These are phyloP conservation scores for Mortierella sp. DNA, from an alignment of 371 early-diverging fungal genomes.

Conservation along the genomic window DNA sequence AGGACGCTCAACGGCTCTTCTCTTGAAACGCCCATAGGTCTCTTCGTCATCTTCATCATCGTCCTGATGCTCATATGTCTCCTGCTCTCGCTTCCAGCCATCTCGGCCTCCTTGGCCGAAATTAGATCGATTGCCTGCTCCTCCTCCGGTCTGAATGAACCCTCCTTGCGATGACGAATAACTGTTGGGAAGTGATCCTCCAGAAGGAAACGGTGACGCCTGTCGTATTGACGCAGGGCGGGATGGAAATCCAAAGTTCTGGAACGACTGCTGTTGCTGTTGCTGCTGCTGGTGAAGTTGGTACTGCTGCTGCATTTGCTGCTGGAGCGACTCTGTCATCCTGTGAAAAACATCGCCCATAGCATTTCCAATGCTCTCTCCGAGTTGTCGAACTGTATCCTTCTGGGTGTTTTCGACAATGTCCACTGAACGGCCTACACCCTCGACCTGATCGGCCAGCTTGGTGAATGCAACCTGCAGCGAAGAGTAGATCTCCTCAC, in stretches of 20 bases:
- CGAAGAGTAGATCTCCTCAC: conserved; percentile 44
- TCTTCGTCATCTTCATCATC: conserved; percentile 41
- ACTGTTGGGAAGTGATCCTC: conserved; percentile 5
- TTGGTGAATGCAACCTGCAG: conserved; percentile 46
- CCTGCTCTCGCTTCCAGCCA: conserved; percentile 25
- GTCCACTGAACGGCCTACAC: conserved; percentile 45
- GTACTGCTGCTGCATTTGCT: conserved; percentile 36
- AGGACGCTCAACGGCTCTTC: conserved; percentile 44
- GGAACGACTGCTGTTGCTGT: conserved; percentile 26
- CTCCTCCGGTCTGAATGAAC: conserved; percentile 1
- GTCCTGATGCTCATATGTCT: conserved; percentile 19
- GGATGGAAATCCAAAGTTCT: conserved; percentile 16
- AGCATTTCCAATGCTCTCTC: conserved; percentile 32
- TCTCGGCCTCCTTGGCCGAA: conserved; percentile 18
- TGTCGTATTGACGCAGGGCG: conserved; percentile 39
- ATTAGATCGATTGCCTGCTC: conserved; percentile 9
- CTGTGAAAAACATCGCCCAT: conserved; percentile 41
- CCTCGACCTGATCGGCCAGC: conserved; percentile 43
- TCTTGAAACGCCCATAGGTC: conserved; percentile 34
- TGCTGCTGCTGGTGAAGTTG: conserved; percentile 15
- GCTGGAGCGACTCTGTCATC: conserved; percentile 46
- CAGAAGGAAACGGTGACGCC: conserved; percentile 25
- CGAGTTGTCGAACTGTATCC: conserved; percentile 38
- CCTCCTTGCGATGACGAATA: conserved; percentile 23
- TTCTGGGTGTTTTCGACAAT: conserved; percentile 29